These are phyloP conservation scores for Lactarius akahatsu DNA, from an alignment of 768 basidiomycete genomes.

Conservation along the genomic window DNA sequence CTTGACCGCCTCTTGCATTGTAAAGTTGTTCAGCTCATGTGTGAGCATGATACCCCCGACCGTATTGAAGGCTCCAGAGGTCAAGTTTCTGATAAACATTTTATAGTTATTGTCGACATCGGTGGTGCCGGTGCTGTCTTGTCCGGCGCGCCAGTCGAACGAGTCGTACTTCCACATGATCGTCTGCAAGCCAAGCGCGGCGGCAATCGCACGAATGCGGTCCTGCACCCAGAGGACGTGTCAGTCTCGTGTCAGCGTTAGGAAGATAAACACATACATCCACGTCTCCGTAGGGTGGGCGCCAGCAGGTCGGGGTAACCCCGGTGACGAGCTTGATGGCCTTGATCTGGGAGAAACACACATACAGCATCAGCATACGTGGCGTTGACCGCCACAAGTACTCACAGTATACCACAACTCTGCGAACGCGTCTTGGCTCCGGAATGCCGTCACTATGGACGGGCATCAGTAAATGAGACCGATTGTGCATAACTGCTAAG, in stretches of 20 bases:
- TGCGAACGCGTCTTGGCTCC: constrained; percentile 67
- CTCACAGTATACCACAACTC: constrained; percentile 71
- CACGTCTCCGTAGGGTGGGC: constrained; percentile 65
- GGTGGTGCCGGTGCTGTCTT: not conserved
- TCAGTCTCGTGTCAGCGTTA: not conserved
- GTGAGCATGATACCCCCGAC: constrained; percentile 54
- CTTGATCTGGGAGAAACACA: constrained; percentile 41
- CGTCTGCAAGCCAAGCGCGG: constrained; percentile 65
- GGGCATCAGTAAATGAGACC: not conserved
- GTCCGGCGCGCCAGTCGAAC: constrained; percentile 57
- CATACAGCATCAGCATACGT: constrained; percentile 2
- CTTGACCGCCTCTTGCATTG: constrained; percentile 57
- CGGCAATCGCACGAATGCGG: constrained; percentile 68
- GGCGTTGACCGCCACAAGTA: not conserved
- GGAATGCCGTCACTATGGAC: constrained; percentile 52
- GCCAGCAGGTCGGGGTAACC: constrained; percentile 60
- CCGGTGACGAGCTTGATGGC: constrained; percentile 55
- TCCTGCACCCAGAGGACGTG: constrained; percentile 35
- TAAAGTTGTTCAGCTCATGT: constrained; percentile 60
- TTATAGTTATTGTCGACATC: constrained; percentile 23
- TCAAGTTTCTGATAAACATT: constrained; percentile 20
- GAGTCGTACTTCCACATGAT: constrained; percentile 73
- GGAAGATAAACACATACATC: constrained; percentile 38
- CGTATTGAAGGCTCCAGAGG: constrained; percentile 14
- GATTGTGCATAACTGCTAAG: not conserved